phyloP scores from a whole-genome alignment of 2,329 filamentous ascomycete species.

The Pseudocercospora cruenta region DNA sequence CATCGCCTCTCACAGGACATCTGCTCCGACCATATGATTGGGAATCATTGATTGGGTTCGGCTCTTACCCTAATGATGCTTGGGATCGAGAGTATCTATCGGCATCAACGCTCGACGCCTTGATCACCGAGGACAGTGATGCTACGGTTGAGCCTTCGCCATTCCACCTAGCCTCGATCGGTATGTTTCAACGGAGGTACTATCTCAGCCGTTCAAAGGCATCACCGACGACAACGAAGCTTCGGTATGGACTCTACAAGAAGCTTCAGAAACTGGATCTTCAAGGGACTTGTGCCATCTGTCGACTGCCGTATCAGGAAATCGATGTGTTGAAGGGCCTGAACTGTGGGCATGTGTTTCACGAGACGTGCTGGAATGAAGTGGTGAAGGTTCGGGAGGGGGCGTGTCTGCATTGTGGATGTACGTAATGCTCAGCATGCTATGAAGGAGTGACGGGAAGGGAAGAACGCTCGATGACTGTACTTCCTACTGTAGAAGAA shows the following conservation, averaged over 20 bases:
- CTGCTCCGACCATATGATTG: not conserved
- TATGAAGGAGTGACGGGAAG: not conserved
- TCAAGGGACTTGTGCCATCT: not conserved
- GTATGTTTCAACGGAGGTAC: not conserved
- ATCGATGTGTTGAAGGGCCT: not conserved
- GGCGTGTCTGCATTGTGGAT: not conserved
- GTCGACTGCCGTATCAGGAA: not conserved
- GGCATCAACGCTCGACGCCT: not conserved
- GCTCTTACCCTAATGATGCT: not conserved
- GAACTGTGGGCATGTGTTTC: not conserved
- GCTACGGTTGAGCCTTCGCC: not conserved
- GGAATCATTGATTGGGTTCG: not conserved
- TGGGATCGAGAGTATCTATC: not conserved
- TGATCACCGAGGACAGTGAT: not conserved
- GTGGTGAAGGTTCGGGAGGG: not conserved
- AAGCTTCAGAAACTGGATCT: not conserved
- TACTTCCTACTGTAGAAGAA: not conserved
- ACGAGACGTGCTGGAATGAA: not conserved
- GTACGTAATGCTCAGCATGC: not conserved
- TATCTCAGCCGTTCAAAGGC: not conserved
- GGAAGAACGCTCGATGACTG: not conserved
- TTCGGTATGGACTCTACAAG: not conserved
- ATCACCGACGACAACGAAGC: not conserved
- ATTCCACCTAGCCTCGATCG: not conserved
- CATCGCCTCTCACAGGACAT: not conserved